phyloP scores from a whole-genome alignment of 441 rosid genomes.

The Dalechampia spathulata region DNA sequence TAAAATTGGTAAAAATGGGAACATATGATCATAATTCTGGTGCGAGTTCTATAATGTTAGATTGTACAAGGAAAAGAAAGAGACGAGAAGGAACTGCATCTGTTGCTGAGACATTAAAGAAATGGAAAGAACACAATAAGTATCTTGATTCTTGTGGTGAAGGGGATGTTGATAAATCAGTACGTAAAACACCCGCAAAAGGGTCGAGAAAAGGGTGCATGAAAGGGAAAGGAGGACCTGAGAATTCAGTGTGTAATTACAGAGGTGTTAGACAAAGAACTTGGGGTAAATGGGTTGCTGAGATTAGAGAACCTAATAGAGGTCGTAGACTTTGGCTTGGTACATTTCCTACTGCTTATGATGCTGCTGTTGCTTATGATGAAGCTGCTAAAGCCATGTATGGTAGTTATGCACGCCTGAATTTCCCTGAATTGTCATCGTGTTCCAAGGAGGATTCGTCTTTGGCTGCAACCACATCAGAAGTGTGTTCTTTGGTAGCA shows the following conservation, averaged over 20 bases:
- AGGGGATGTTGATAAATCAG: conserved; percentile 9
- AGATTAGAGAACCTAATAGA: conserved; percentile 63
- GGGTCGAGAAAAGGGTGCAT: conserved; percentile 81
- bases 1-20: conserved; percentile 23
- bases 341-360: conserved; percentile 50
- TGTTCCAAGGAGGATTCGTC: conserved; percentile 11
- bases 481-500: conserved; percentile 14
- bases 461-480: conserved; percentile 16
- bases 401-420: conserved; percentile 52
- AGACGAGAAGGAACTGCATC: conserved; percentile 27
- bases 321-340: conserved; percentile 79
- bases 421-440: conserved; percentile 26
- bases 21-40: conserved; percentile 2
- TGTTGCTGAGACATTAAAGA: conserved; percentile 45
- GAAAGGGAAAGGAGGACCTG: conserved; percentile 91
- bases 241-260: conserved; percentile 40
- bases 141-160: conserved; percentile 16
- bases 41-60: not conserved
- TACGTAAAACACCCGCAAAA: conserved; percentile 43
- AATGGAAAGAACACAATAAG: conserved; percentile 54
- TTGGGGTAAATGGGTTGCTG: conserved; percentile 95
- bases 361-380: conserved; percentile 80
- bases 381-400: conserved; percentile 68
- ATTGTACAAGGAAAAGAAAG: conserved; percentile 41
- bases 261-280: conserved; percentile 85